phyloP scores from a whole-genome alignment of 2,329 filamentous ascomycete genomes.

The Calonectria pauciramosa region DNA sequence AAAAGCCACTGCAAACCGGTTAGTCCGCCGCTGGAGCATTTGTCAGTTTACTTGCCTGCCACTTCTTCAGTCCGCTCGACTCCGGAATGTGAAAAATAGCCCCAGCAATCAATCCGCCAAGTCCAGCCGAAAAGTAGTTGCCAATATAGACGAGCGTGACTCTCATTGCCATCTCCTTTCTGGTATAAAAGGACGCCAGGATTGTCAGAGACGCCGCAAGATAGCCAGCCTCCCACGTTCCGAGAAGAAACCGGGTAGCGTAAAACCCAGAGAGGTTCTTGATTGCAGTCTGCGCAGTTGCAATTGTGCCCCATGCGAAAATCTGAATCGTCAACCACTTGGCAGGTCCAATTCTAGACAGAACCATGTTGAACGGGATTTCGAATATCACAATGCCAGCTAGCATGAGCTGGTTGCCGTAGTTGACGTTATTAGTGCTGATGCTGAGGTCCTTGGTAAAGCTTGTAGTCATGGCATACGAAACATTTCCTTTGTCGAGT shows the following conservation, averaged over 20 bases:
- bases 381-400: conserved; percentile 61
- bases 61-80: conserved; percentile 4
- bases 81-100: conserved; percentile 27
- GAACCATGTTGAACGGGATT: conserved; percentile 32
- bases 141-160: conserved; percentile 33
- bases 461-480: conserved; percentile 63
- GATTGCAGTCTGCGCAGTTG: conserved; percentile 32
- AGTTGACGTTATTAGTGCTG: conserved; percentile 62
- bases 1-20: conserved; percentile 21
- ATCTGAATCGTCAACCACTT: conserved; percentile 32
- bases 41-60: conserved; percentile 5
- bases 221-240: conserved; percentile 39
- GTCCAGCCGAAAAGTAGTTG: conserved; percentile 26
- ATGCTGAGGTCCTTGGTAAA: conserved; percentile 62
- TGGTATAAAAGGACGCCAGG: conserved; percentile 36
- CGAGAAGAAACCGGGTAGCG: conserved; percentile 37
- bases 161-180: conserved; percentile 35
- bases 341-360: conserved; percentile 23
- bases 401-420: conserved; percentile 61
- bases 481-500: conserved; percentile 53
- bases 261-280: conserved; percentile 30
- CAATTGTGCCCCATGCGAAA: conserved; percentile 36
- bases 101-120: conserved; percentile 24
- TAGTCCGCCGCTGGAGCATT: background rate
- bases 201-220: conserved; percentile 36